These are phyloP conservation scores for Solanum sejunctum DNA, from an alignment of 257 asterid genomes.

Conservation along the genomic window DNA sequence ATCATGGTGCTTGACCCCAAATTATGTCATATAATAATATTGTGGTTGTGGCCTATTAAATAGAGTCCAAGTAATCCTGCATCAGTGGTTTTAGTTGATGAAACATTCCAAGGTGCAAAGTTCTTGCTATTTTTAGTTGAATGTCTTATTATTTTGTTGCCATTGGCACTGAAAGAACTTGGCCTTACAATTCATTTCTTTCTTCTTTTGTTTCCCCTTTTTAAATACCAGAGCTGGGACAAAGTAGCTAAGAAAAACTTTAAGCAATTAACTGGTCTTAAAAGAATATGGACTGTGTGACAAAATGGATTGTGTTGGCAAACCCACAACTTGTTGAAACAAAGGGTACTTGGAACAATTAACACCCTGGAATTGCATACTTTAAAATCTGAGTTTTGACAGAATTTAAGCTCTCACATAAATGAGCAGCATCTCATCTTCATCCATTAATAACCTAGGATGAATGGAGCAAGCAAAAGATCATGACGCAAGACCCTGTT, in stretches of 20 bases:
- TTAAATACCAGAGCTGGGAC: background rate
- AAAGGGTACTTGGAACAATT: background rate
- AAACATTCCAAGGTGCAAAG: background rate
- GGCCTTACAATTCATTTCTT: background rate
- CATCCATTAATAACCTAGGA: background rate
- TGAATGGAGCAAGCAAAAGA: background rate
- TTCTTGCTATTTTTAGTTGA: background rate
- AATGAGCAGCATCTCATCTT: background rate
- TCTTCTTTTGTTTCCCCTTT: background rate
- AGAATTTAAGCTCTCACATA: background rate
- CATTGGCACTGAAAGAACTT: background rate
- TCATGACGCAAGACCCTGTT: background rate
- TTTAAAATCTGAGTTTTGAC: background rate
- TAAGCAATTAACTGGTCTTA: background rate
- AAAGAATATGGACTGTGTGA: background rate
- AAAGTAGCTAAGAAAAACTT: background rate
- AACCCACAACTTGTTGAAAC: background rate
- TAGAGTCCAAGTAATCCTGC: background rate
- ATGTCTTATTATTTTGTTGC: background rate
- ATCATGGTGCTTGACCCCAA: background rate
- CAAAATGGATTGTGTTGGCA: background rate
- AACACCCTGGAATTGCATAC: background rate
- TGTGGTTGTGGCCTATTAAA: background rate
- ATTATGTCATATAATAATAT: background rate
- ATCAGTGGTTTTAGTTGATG: background rate